Evolutionary conservation across 2,329 filamentous ascomycete genomes (phyloP), one percentile per base, ranked within the genome.

Genomic region (Fusarium albidum): DNA sequence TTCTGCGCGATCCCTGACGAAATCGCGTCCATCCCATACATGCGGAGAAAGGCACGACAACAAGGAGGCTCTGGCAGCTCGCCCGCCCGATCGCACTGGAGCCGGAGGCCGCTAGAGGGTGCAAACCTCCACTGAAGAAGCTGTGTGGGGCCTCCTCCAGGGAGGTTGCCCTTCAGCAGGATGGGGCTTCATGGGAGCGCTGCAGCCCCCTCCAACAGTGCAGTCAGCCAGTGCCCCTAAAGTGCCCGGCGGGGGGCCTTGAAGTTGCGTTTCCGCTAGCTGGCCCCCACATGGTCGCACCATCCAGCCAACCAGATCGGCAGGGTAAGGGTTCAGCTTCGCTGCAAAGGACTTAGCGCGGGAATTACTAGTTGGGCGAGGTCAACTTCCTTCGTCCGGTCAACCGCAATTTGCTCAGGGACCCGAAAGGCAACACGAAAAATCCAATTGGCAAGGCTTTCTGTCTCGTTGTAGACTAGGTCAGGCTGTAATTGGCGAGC

Each of bases 61-160:
- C 45, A 48, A 12, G 26, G 18, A 15, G 11, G 9, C 14, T 29
- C 14, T 31, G 14, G 26, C 5, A 13, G 29, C 25, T 46, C 34
- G 34, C 47, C 47, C 37, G 27, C 14, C 11, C 21, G 21, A 31
- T n/a, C n/a, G 28, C 21, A 27, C 21, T 31, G 26, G 29, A 17
- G 39, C 40, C 31, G 15, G 41, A 58, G 44, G 55, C 49, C 50
- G 51, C 57, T 21, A 52, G 17, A 44, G 39, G 52, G 57, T 37
- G 21, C 21, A 21, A 48, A 13, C 55, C 54, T 61, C 58, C 58
- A 61, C 58, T 62, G 54, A 59, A 61, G 40, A 61, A 62, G 58
- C 58, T 59, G 42, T 59, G 58, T 61, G 58, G 58, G 59, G 45
- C 35, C 50, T 38, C 50, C 33, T 49, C 51, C 49, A 49, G 49